Conservation (phyloP, 2,329 filamentous ascomycete genomes). For the Shiraia sp. region DNA sequence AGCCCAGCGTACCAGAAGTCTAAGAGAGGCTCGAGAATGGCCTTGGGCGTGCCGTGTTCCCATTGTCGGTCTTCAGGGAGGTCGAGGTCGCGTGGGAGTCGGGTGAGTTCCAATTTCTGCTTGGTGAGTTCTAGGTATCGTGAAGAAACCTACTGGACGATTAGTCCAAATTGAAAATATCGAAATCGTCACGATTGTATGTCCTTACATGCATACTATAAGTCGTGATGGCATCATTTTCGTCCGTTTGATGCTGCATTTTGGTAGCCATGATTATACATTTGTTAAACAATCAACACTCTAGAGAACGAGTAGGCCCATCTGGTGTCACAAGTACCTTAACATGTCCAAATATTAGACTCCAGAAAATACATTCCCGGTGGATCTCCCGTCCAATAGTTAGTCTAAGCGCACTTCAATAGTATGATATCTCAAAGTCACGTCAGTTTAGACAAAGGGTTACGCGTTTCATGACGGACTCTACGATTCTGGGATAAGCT, state of each 20-base stretch:
- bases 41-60: constrained; percentile 62
- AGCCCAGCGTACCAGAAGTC: constrained; percentile 59
- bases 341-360: not conserved
- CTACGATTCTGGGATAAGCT: constrained; percentile 13
- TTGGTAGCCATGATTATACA: constrained; percentile 6
- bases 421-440: constrained; percentile 6
- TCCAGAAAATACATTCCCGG: no score
- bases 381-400: no score
- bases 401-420: not conserved
- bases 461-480: constrained; percentile 16
- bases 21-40: constrained; percentile 65
- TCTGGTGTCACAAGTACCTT: constrained; percentile 1
- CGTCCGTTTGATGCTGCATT: constrained; percentile 2
- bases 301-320: not conserved
- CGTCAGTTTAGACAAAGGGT: constrained; percentile 12
- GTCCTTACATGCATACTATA: constrained; percentile 41
- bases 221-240: constrained; percentile 27
- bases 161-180: not conserved
- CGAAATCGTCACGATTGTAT: not conserved
- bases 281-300: not conserved
- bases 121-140: constrained; percentile 69
- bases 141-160: constrained; percentile 59
- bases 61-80: constrained; percentile 55
- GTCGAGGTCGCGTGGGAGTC: constrained; percentile 63
- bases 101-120: constrained; percentile 68